Evolutionary conservation across 2,329 filamentous ascomycete species (phyloP).

Genomic region (Fusarium sp.): DNA sequence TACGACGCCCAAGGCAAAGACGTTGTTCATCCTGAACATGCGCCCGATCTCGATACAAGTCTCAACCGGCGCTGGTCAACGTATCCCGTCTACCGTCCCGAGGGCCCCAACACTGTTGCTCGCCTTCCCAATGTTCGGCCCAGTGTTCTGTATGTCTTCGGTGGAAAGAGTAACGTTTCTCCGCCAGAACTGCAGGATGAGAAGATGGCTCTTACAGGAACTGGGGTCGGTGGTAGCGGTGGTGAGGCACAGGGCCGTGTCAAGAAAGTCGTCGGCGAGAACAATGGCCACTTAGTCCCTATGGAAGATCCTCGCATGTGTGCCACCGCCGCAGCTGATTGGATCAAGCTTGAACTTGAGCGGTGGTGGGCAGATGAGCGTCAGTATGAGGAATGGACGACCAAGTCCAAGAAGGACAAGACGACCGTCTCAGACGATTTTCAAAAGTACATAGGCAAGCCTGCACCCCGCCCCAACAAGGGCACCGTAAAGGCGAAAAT

Average conservation of each 20-base stretch:
- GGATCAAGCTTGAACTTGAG: slow-evolving; percentile 67
- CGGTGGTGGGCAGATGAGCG: slow-evolving; percentile 68
- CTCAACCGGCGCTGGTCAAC: slow-evolving; percentile 51
- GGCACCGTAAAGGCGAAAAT: slow-evolving; percentile 48
- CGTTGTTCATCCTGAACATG: slow-evolving; percentile 54
- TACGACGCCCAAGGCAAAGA: slow-evolving; percentile 52
- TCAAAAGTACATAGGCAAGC: slow-evolving; percentile 61
- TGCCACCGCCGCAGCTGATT: slow-evolving; percentile 69
- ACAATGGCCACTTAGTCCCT: slow-evolving; percentile 82
- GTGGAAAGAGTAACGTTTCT: slow-evolving; percentile 68
- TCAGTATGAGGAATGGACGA: slow-evolving; percentile 67
- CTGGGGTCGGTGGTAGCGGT: slow-evolving; percentile 75
- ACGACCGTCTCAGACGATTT: slow-evolving; percentile 63
- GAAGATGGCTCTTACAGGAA: slow-evolving; percentile 73
- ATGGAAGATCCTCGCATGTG: slow-evolving; percentile 80
- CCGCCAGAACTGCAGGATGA: slow-evolving; percentile 60
- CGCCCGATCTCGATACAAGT: slow-evolving; percentile 60
- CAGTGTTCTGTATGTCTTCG: slow-evolving; percentile 76
- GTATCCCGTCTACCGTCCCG: slow-evolving; percentile 75
- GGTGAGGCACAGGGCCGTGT: slow-evolving; percentile 74
- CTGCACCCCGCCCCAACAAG: slow-evolving; percentile 27
- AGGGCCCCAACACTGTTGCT: slow-evolving; percentile 66
- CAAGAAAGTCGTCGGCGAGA: slow-evolving; percentile 70
- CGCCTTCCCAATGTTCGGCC: slow-evolving; percentile 72
- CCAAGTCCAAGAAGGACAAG: slow-evolving; percentile 64